phyloP scores from a whole-genome alignment of 345 rosid genomes.

The Triadica sebifera region DNA sequence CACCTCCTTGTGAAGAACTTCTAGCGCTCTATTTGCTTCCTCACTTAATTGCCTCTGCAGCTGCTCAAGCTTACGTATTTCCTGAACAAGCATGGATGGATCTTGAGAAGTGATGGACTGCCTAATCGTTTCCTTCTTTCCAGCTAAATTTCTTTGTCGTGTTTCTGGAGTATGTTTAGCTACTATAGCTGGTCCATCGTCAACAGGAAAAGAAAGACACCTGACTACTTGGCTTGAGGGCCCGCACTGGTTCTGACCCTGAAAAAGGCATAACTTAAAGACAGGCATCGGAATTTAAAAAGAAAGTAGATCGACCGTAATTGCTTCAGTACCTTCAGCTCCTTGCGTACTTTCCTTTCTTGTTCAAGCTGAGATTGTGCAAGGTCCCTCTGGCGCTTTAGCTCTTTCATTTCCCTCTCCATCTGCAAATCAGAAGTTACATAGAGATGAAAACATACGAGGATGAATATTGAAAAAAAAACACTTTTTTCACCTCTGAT shows the following conservation, averaged over 20 bases:
- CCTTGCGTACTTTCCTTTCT: conserved; percentile 67
- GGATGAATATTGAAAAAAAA: no score
- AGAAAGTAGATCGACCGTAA: conserved; percentile 1
- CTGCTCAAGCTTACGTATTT: conserved; percentile 81
- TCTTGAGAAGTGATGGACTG: conserved; percentile 66
- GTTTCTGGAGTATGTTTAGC: conserved; percentile 37
- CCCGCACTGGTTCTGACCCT: conserved; percentile 54
- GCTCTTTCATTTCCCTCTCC: conserved; percentile 83
- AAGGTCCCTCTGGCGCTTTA: conserved; percentile 90
- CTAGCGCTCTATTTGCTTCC: conserved; percentile 89
- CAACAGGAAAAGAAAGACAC: conserved; percentile 65
- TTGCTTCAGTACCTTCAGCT: conserved; percentile 55
- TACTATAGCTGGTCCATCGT: conserved; percentile 39
- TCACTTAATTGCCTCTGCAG: conserved; percentile 80
- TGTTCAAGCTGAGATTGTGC: conserved; percentile 74
- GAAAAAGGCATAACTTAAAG: conserved; percentile 24
- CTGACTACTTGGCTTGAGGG: conserved; percentile 64
- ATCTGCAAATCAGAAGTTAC: conserved; percentile 45
- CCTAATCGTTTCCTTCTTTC: conserved; percentile 50
- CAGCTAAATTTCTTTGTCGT: conserved; percentile 37
- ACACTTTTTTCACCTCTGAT: no score
- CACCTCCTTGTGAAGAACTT: conserved; percentile 89
- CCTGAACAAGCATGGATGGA: conserved; percentile 76
- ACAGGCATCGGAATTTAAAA: conserved; percentile 4
- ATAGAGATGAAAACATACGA: conserved; percentile 2